Conservation (phyloP, 2,329 filamentous ascomycete species). For the Pseudohalonectria lignicola region DNA sequence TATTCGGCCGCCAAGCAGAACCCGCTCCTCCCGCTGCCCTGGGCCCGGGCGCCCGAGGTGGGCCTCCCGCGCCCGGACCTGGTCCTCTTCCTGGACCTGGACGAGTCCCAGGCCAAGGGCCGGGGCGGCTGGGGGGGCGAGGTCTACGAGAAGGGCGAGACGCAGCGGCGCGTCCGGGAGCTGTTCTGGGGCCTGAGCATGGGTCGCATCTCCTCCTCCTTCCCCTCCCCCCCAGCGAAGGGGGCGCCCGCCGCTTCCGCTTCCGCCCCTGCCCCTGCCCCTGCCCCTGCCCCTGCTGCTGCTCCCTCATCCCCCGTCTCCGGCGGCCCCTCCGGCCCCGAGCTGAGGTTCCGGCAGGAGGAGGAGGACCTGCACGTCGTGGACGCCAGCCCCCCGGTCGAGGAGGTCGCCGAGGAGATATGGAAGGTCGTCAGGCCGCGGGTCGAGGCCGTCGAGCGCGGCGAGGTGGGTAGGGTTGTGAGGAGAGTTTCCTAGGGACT, state of each 20-base stretch:
- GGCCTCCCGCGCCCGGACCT: slow-evolving; percentile 81
- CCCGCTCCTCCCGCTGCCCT: slow-evolving; percentile 55
- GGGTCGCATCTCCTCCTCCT: slow-evolving; percentile 22
- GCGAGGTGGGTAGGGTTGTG: slow-evolving; percentile 33
- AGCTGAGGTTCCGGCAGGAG: slow-evolving; percentile 32
- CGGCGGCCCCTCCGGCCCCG: slow-evolving; percentile 8
- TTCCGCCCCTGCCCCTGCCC: slow-evolving; percentile 5
- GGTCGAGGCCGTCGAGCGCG: slow-evolving; percentile 36
- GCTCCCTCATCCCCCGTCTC: slow-evolving; percentile 6
- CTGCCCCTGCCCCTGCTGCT: slow-evolving; percentile 5
- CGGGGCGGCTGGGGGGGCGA: slow-evolving; percentile 85
- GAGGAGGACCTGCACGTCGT: slow-evolving; percentile 43
- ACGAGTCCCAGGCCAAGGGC: slow-evolving; percentile 57
- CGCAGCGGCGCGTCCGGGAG: slow-evolving; percentile 70
- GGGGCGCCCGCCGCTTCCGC: slow-evolving; percentile 6
- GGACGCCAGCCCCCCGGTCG: slow-evolving; percentile 40
- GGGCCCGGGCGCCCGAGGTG: slow-evolving; percentile 76
- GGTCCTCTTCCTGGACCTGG: slow-evolving; percentile 78
- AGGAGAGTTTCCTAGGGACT: slow-evolving; percentile 28
- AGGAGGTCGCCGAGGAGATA: slow-evolving; percentile 44
- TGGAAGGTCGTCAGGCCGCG: slow-evolving; percentile 38
- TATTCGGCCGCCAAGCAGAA: slow-evolving; percentile 85
- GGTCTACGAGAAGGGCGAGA: slow-evolving; percentile 73
- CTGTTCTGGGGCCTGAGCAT: slow-evolving; percentile 53
- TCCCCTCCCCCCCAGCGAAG: background rate